Evolutionary conservation across 192 early-diverging fungal species (phyloP), one percentile per base, ranked within the genome.

Genomic region (Glomus cerebriforme): DNA sequence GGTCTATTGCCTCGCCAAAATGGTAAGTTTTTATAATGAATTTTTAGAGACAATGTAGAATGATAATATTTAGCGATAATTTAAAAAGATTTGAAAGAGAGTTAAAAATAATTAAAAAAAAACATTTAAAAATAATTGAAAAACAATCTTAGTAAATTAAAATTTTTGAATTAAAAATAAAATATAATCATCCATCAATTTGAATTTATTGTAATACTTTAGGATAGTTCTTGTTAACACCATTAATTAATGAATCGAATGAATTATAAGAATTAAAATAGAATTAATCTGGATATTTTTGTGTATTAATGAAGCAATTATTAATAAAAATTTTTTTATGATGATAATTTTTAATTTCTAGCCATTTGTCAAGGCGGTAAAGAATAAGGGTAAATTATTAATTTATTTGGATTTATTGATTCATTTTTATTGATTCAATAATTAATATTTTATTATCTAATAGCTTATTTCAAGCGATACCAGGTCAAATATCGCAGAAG

Each of bases 401-500:
- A 12, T 15, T 34, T 17, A 45, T 68, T 17, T 6, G 27, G 12
- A 15, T 27, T 26, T 35, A 22, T 67, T 68, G 7, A 26, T 70
- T 24, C 26, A 10, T 24, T 22, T 13, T 43, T 22, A 47, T 26
- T 29, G 15, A 71, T 47, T 27, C 24, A 49, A 34, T 35, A 19
- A 67, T 35, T 15, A 4, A 15, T n/a, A 49, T 67, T 29, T 65
- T 66, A 24, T 65, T 66, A 6, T 24, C 2, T 17, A 39, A 59
- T 59, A 78, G 96, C 98, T 84, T 99, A 98, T 94, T 99, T 94
- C 93, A 97, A 97, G 93, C 95, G 97, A 82, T 98, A 90, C 94
- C 97, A 99, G 92, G 95, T 96, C 92, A 99, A 98, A 95, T 99
- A 97, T 94, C 91, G 98, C 79, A 93, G 98, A 90, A 89, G 98